Conservation (phyloP, 2,329 filamentous ascomycete species). For the Didymella arachidicola region DNA sequence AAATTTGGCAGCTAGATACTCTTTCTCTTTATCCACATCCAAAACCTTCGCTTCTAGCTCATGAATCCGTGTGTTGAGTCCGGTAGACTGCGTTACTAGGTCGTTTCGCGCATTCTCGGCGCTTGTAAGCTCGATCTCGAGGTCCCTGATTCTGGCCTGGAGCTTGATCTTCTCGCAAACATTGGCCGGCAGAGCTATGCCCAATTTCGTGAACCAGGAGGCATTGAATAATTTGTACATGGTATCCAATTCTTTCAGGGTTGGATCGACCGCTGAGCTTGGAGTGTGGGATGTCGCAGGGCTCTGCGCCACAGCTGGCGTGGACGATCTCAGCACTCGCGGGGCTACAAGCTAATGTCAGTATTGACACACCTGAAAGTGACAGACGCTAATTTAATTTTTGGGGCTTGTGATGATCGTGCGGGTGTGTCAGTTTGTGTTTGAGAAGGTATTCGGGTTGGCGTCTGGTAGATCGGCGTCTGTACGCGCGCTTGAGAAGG, state of each 20-base stretch:
- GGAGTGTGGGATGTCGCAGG: not conserved
- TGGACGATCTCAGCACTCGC: not conserved
- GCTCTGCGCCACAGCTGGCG: not conserved
- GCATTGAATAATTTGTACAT: not conserved
- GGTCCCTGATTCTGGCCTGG: not conserved
- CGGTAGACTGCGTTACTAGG: not conserved
- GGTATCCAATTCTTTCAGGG: not conserved
- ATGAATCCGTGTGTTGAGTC: not conserved
- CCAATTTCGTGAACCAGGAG: not conserved
- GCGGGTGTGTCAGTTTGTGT: not conserved
- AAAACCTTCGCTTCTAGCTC: not conserved
- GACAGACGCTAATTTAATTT: not conserved
- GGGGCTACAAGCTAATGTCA: not conserved
- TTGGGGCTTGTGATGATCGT: not conserved
- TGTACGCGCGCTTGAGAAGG: not conserved
- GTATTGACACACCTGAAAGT: not conserved
- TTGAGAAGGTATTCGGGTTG: not conserved
- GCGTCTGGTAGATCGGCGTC: not conserved
- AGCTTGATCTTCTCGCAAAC: not conserved
- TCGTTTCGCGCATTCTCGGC: not conserved
- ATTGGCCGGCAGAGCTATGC: not conserved
- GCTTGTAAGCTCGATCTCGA: not conserved
- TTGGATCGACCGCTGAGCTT: not conserved
- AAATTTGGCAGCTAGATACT: not conserved
- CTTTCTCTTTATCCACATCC: not conserved